Percentiles rank a stretch among this genome's conserved stretches.
These are phyloP conservation scores for Peniophora sp. DNA, from an alignment of 1,284 basidiomycete species.

Conservation along the genomic window DNA sequence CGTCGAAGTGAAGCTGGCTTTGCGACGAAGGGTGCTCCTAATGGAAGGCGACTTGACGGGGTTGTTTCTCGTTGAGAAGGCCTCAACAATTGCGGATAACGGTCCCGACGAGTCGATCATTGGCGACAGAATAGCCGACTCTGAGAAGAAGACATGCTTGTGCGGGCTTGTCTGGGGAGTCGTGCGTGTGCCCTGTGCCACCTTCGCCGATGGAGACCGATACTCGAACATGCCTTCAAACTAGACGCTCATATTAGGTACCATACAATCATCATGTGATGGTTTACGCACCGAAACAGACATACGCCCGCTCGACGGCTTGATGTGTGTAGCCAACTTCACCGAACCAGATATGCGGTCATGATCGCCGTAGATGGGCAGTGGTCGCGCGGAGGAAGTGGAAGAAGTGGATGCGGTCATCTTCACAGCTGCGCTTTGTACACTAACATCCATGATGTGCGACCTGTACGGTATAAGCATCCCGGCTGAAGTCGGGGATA, in stretches of 20 bases:
- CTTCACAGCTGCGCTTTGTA: conserved; percentile 53
- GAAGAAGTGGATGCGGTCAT: conserved; percentile 29
- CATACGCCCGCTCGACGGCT: conserved; percentile 43
- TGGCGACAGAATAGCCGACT: conserved; percentile 37
- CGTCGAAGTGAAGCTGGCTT: conserved; percentile 16
- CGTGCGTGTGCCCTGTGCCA: conserved; percentile 18
- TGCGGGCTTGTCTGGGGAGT: conserved; percentile 22
- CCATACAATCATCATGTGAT: not conserved
- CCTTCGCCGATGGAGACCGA: conserved; percentile 23
- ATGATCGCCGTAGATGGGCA: conserved; percentile 53
- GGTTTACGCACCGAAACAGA: conserved; percentile 40
- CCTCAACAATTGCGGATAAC: conserved; percentile 40
- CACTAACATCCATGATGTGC: conserved; percentile 46
- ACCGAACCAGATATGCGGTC: conserved; percentile 55
- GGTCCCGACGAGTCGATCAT: conserved; percentile 27
- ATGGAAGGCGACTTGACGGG: conserved; percentile 29
- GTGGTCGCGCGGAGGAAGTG: conserved; percentile 24
- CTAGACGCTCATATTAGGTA: conserved; percentile 27
- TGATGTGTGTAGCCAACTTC: conserved; percentile 40
- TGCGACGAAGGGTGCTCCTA: conserved; percentile 17
- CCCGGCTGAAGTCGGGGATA: not conserved
- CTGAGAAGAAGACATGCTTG: conserved; percentile 52
- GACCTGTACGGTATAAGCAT: conserved; percentile 29
- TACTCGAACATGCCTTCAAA: conserved; percentile 59
- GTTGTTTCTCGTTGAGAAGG: conserved; percentile 25